Conservation (phyloP, 2,329 filamentous ascomycete species). For the Ceratocystiopsis minuta region DNA sequence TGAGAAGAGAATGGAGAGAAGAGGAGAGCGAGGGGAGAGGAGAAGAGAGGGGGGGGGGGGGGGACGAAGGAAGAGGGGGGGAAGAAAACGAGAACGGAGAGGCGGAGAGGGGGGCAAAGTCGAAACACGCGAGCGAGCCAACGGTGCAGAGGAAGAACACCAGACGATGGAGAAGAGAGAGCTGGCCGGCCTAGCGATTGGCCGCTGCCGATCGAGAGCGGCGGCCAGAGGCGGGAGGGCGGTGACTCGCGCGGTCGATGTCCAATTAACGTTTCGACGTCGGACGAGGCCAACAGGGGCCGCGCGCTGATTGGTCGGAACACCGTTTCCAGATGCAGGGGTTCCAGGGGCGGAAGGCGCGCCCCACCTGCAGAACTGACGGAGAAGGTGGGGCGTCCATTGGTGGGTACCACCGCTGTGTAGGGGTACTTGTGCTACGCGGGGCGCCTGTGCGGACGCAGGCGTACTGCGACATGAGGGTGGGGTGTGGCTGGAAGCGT, state of each 20-base stretch:
- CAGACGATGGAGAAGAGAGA: too few relatives aligned
- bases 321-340: constrained; percentile 4
- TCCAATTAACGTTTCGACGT: too few relatives aligned
- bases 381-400: background rate
- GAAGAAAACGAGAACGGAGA: background rate
- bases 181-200: background rate
- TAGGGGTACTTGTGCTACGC: background rate
- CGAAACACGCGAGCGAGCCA: too few relatives aligned
- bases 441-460: background rate
- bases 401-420: background rate
- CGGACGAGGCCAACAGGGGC: background rate
- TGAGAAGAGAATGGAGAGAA: constrained; percentile 1
- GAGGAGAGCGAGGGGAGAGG: background rate
- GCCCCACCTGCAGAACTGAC: constrained; percentile 1
- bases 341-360: constrained; percentile 10
- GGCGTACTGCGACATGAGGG: constrained; percentile 1
- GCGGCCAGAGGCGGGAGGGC: background rate
- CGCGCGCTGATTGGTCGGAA: constrained; percentile 5
- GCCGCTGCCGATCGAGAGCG: background rate
- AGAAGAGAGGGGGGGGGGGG: background rate
- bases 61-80: background rate
- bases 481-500: constrained; percentile 2
- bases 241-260: too few relatives aligned
- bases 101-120: background rate
- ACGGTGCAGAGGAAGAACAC: too few relatives aligned